Percentiles rank a stretch among this genome's conserved stretches.
Evolutionary conservation across 805 yeast species (phyloP).

Genomic region (Zygoascus flipseniorum): DNA sequence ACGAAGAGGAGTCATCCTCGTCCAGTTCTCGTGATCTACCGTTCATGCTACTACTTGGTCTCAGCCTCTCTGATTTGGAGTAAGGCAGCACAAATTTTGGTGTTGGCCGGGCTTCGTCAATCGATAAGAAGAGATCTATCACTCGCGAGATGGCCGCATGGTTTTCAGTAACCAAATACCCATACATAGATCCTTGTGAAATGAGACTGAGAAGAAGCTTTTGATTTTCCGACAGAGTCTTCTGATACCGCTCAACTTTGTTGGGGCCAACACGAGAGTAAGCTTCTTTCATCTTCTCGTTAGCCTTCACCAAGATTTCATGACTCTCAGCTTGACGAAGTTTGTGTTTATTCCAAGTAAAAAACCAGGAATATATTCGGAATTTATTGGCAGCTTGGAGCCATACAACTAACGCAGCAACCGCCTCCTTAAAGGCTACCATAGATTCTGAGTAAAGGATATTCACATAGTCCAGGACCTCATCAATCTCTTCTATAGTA

Average conservation of each 20-base stretch:
- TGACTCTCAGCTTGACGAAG: not conserved
- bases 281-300: conserved; percentile 3
- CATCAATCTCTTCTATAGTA: conserved; percentile 9
- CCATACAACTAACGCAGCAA: conserved; percentile 7
- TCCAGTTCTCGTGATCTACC: not conserved
- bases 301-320: conserved; percentile 1
- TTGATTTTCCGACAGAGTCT: not conserved
- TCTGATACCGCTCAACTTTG: not conserved
- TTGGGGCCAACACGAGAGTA: not conserved
- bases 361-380: not conserved
- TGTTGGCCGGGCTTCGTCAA: conserved; percentile 14
- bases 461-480: conserved; percentile 2
- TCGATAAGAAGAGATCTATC: conserved; percentile 4
- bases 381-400: conserved; percentile 7
- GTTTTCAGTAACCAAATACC: conserved; percentile 10
- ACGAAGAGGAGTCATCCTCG: not conserved
- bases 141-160: conserved; percentile 2
- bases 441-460: not conserved
- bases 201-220: conserved; percentile 1
- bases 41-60: not conserved
- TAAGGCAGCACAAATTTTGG: conserved; percentile 14
- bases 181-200: conserved; percentile 12
- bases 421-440: not conserved
- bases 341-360: not conserved
- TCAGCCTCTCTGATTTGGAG: conserved; percentile 4